phyloP scores from a whole-genome alignment of 352 stramenopile genomes.

The Hyaloperonospora brassicae region DNA sequence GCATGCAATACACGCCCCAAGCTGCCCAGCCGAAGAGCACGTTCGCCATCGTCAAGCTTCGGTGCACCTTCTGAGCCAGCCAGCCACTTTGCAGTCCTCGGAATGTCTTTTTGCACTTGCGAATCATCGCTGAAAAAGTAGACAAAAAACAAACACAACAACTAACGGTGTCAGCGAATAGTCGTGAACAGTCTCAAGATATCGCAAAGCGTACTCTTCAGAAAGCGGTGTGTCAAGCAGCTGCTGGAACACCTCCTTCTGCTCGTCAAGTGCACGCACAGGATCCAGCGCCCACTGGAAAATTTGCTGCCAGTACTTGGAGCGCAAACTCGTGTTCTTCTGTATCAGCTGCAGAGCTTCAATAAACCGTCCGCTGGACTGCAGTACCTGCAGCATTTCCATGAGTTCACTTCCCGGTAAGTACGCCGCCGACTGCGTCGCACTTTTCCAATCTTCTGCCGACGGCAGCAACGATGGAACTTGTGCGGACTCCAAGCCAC shows the following conservation, averaged over 20 bases:
- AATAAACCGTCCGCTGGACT: conserved; percentile 51
- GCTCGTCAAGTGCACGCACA: conserved; percentile 9
- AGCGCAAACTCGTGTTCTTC: conserved; percentile 38
- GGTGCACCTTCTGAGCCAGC: conserved; percentile 51
- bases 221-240: conserved; percentile 27
- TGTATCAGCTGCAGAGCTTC: conserved; percentile 71
- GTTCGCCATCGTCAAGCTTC: conserved; percentile 28
- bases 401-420: conserved; percentile 39
- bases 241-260: conserved; percentile 11
- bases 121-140: conserved; percentile 38
- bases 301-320: conserved; percentile 55
- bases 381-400: conserved; percentile 56
- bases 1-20: conserved; percentile 54
- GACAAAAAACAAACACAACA: neutral
- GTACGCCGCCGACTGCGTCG: conserved; percentile 22
- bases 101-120: conserved; percentile 77
- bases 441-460: conserved; percentile 15
- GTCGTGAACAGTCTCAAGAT: too few species aligned
- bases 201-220: conserved; percentile 35
- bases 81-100: conserved; percentile 71
- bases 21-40: conserved; percentile 23
- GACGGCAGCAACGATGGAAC: conserved; percentile 5
- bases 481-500: too few species aligned
- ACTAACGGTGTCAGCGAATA: neutral
- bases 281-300: conserved; percentile 52